Conservation (phyloP, 306 rosid genomes). For the Medicago truncatula region DNA sequence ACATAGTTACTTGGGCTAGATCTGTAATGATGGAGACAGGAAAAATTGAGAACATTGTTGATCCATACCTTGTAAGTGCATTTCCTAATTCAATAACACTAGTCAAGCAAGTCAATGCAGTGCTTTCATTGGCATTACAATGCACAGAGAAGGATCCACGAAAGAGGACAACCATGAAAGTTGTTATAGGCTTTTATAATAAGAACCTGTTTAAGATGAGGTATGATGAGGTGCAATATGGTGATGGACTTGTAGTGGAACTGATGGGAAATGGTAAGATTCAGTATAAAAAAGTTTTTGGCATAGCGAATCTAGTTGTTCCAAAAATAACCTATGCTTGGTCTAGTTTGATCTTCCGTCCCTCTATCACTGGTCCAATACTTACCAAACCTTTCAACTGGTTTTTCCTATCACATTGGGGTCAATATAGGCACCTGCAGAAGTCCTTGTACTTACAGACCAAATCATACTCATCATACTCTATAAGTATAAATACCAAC, state of each 20-base stretch:
- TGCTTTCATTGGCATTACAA: slow-evolving; percentile 58
- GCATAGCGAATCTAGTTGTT: not conserved
- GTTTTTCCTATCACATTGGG: not conserved
- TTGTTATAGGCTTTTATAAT: slow-evolving; percentile 41
- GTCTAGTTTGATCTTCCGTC: not conserved
- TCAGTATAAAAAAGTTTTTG: not conserved
- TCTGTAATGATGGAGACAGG: slow-evolving; percentile 46
- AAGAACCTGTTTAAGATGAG: not conserved
- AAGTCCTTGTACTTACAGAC: not conserved
- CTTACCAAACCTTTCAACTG: not conserved
- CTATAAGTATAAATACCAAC: not conserved
- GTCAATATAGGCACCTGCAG: not conserved
- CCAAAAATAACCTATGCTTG: not conserved
- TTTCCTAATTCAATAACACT: slow-evolving; percentile 19
- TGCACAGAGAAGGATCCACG: slow-evolving; percentile 60
- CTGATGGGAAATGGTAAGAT: slow-evolving; percentile 8
- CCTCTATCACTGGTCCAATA: slow-evolving; percentile 2
- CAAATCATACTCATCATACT: slow-evolving; percentile 2
- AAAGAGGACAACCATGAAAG: slow-evolving; percentile 64
- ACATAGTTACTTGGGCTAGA: slow-evolving; percentile 58
- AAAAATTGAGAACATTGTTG: slow-evolving; percentile 53
- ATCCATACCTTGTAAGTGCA: slow-evolving; percentile 55
- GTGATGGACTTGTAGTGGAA: not conserved
- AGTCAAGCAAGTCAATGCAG: slow-evolving; percentile 44
- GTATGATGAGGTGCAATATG: not conserved